Evolutionary conservation across 768 basidiomycete genomes (phyloP).

Genomic region (Lactarius akahatsu): DNA sequence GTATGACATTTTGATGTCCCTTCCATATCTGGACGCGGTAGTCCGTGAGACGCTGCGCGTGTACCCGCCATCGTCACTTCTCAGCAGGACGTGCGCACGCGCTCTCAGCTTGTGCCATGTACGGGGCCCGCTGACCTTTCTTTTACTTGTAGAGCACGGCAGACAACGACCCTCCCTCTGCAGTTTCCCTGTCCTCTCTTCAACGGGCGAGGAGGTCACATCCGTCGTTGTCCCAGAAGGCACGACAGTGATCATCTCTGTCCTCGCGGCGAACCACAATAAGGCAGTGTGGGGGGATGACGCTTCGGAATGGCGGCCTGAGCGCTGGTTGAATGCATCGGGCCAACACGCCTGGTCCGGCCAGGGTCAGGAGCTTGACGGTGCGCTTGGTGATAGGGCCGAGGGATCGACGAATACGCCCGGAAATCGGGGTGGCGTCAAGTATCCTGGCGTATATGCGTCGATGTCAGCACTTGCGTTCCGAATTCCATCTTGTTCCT

Average conservation of each 20-base stretch:
- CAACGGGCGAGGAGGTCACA: not conserved
- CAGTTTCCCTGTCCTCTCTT: constrained; percentile 1
- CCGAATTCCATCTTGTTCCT: not conserved
- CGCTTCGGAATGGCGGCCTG: constrained; percentile 34
- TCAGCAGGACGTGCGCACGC: constrained; percentile 37
- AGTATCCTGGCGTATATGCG: constrained; percentile 31
- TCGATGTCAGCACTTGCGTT: constrained; percentile 26
- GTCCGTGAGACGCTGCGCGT: constrained; percentile 45
- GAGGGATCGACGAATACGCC: not conserved
- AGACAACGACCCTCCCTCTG: constrained; percentile 12
- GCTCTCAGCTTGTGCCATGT: not conserved
- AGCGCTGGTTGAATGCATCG: constrained; percentile 32
- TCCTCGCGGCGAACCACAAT: constrained; percentile 36
- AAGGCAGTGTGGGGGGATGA: constrained; percentile 35
- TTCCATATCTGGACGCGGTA: constrained; percentile 49
- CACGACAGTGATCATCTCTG: constrained; percentile 31
- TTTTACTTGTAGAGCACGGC: constrained; percentile 30
- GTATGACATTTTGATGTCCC: constrained; percentile 42
- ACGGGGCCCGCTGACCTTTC: not conserved
- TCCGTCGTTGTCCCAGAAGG: constrained; percentile 16
- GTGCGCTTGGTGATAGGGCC: constrained; percentile 15
- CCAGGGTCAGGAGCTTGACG: constrained; percentile 3
- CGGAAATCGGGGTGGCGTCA: constrained; percentile 18
- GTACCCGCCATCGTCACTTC: constrained; percentile 35
- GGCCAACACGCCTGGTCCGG: constrained; percentile 8